Conservation (phyloP, 2,329 filamentous ascomycete genomes). For the Alternaria sp. region DNA sequence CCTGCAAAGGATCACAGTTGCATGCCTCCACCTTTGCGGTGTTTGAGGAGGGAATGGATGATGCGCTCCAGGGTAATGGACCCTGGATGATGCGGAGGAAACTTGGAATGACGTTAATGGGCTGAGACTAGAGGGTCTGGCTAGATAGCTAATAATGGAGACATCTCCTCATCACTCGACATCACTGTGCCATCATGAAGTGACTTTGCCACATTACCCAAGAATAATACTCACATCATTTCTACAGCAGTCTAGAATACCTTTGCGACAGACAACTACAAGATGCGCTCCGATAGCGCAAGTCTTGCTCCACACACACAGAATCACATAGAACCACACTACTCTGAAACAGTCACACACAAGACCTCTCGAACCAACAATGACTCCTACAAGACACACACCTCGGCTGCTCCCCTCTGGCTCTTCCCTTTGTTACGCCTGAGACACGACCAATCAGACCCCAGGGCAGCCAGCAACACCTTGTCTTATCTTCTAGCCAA, state of each 20-base stretch:
- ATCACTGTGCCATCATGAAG: constrained; percentile 21
- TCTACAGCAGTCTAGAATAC: neutral
- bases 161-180: constrained; percentile 6
- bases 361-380: neutral
- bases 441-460: constrained; percentile 11
- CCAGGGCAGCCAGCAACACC: neutral
- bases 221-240: constrained; percentile 1
- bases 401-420: constrained; percentile 8
- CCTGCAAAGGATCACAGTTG: constrained; percentile 4
- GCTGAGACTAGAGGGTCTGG: neutral
- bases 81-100: constrained; percentile 12
- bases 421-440: constrained; percentile 14
- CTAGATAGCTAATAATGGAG: constrained; percentile 18
- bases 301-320: neutral
- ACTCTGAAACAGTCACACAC: constrained; percentile 25
- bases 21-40: constrained; percentile 22
- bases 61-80: constrained; percentile 8
- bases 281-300: neutral
- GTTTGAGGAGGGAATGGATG: constrained; percentile 22
- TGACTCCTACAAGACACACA: constrained; percentile 5
- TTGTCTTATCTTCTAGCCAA: constrained; percentile 10
- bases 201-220: constrained; percentile 16
- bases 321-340: neutral
- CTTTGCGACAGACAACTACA: neutral
- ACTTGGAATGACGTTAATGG: constrained; percentile 16